Evolutionary conservation across 495 filamentous ascomycete genomes (phyloP).

Genomic region (Penicillium longicatenatum): DNA sequence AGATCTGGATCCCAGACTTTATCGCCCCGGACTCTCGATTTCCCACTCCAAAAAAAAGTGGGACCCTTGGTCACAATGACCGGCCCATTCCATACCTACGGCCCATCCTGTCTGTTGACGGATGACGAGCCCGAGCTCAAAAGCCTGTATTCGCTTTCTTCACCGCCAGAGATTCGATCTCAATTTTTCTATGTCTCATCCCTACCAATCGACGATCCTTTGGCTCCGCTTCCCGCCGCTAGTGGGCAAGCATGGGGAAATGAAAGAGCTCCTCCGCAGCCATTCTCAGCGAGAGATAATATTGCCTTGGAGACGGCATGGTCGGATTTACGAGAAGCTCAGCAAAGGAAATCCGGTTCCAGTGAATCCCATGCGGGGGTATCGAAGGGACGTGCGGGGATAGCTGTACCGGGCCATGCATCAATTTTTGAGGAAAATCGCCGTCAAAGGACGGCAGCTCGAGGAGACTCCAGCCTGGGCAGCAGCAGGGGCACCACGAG

Average conservation of each 20-base stretch:
- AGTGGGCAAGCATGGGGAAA: constrained; percentile 48
- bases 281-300: constrained; percentile 77
- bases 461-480: constrained; percentile 27
- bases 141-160: constrained; percentile 32
- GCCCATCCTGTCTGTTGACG: constrained; percentile 51
- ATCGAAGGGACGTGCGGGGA: constrained; percentile 37
- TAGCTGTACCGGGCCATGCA: constrained; percentile 47
- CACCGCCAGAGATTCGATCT: constrained; percentile 54
- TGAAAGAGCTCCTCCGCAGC: constrained; percentile 63
- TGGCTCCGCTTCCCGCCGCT: constrained; percentile 64
- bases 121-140: constrained; percentile 40
- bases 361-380: constrained; percentile 34
- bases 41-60: constrained; percentile 17
- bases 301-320: constrained; percentile 73
- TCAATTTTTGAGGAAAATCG: constrained; percentile 35
- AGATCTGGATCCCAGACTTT: constrained; percentile 16
- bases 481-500: constrained; percentile 29
- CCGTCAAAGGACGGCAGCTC: constrained; percentile 26
- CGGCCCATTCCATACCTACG: constrained; percentile 56
- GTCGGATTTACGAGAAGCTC: constrained; percentile 53
- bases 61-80: constrained; percentile 37
- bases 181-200: constrained; percentile 83
- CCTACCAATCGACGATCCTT: constrained; percentile 79
- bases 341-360: constrained; percentile 29
- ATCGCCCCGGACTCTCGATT: constrained; percentile 6